Conservation (phyloP, 1,284 basidiomycete genomes). For the Malassezia nana region DNA sequence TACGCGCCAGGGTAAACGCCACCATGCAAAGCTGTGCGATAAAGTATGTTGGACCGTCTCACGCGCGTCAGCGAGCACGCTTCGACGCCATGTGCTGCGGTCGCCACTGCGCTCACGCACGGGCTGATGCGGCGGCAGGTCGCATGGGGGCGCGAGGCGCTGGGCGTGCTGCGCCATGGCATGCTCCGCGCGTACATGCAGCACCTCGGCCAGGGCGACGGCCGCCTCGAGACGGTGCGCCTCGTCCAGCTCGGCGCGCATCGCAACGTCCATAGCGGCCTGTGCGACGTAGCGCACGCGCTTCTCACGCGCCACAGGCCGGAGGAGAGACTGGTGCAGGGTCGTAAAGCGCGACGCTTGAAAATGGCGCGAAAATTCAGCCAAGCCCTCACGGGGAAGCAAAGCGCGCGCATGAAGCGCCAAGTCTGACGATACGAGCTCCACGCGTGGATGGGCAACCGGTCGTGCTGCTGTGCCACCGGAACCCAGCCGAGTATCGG, state of each 20-base stretch:
- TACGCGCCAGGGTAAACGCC: constrained; percentile 36
- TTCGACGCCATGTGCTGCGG: neutral
- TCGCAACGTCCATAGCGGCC: neutral
- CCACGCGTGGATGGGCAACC: neutral
- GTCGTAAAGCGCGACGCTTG: constrained; percentile 12
- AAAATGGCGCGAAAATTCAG: neutral
- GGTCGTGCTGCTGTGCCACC: neutral
- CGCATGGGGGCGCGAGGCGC: constrained; percentile 15
- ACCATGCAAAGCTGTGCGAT: constrained; percentile 31
- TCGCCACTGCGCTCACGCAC: constrained; percentile 16
- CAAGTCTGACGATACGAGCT: constrained; percentile 8
- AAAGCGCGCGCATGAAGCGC: constrained; percentile 5
- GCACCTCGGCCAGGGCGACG: constrained; percentile 3
- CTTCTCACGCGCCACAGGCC: neutral
- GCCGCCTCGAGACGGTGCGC: constrained; percentile 3
- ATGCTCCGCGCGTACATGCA: constrained; percentile 6
- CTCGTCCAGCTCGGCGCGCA: constrained; percentile 4
- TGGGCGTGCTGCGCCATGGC: constrained; percentile 15
- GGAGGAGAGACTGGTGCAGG: neutral
- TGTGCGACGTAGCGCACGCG: constrained; percentile 5
- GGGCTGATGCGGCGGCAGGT: constrained; percentile 17
- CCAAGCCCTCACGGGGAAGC: neutral
- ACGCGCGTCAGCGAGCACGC: constrained; percentile 11
- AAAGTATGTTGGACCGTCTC: constrained; percentile 24
- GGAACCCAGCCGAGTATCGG: neutral